phyloP scores from a whole-genome alignment of 2,329 filamentous ascomycete genomes.

The Laburnicola sp. region DNA sequence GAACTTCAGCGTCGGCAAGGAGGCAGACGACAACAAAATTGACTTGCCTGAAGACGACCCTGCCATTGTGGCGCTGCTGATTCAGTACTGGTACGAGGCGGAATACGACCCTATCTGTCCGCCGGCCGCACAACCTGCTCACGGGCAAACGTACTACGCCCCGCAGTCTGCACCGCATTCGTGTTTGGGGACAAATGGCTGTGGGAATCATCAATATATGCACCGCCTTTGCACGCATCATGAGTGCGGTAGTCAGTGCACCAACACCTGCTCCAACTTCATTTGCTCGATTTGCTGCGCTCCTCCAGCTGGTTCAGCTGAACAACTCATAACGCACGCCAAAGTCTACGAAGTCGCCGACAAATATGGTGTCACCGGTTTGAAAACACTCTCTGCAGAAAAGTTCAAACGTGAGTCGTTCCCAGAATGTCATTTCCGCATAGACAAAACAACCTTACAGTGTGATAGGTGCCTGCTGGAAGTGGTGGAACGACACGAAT shows the following conservation, averaged over 20 bases:
- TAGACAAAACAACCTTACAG: not conserved
- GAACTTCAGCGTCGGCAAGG: constrained; percentile 14
- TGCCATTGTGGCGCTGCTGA: not conserved
- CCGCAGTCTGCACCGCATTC: not conserved
- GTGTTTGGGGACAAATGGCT: not conserved
- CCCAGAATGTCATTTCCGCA: no score
- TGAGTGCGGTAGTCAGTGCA: not conserved
- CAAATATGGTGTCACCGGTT: constrained; percentile 12
- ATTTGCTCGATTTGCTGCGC: not conserved
- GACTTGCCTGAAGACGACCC: not conserved
- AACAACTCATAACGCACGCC: constrained; percentile 5
- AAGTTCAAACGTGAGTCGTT: constrained; percentile 9
- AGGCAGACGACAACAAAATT: not conserved
- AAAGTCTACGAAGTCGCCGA: constrained; percentile 23
- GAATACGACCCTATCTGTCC: constrained; percentile 1
- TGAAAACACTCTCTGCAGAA: constrained; percentile 8
- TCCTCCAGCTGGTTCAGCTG: not conserved
- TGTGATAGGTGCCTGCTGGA: not conserved
- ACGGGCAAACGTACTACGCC: not conserved
- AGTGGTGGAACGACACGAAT: constrained; percentile 21
- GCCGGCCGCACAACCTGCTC: not conserved
- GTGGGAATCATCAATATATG: not conserved
- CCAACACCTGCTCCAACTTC: not conserved
- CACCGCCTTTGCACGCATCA: not conserved
- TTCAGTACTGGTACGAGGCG: not conserved